These are phyloP conservation scores for Solanum clarkiae DNA, from an alignment of 257 asterid species.

Conservation along the genomic window DNA sequence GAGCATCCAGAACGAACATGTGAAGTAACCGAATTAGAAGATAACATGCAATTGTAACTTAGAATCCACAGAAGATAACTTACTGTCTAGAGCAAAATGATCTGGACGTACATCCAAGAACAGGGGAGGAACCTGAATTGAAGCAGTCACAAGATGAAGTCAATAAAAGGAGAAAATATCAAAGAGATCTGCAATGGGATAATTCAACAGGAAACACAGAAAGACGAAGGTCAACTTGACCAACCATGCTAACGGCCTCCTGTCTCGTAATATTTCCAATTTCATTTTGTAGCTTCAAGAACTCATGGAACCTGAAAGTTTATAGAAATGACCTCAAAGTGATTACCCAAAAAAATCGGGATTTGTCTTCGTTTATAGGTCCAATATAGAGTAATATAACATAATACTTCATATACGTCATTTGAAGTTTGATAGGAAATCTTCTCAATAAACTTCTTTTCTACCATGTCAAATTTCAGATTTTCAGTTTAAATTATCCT, in stretches of 20 bases:
- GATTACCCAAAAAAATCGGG: constrained; percentile 7
- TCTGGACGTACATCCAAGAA: constrained; percentile 65
- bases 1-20: background rate
- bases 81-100: constrained; percentile 78
- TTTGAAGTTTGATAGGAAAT: background rate
- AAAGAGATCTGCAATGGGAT: background rate
- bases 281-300: constrained; percentile 93
- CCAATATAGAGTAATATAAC: background rate
- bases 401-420: background rate
- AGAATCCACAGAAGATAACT: constrained; percentile 15
- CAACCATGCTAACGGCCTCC: constrained; percentile 87
- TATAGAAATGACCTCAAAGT: background rate
- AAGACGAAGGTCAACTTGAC: constrained; percentile 6
- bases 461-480: background rate
- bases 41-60: background rate
- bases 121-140: constrained; percentile 68
- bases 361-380: background rate
- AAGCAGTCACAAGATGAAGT: constrained; percentile 1
- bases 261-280: constrained; percentile 77
- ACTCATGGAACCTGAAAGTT: constrained; percentile 79
- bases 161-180: background rate
- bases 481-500: background rate
- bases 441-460: background rate
- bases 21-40: background rate
- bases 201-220: background rate